A percentile compares a stretch with the other conserved stretches of the same genome.
Evolutionary conservation across 2,329 filamentous ascomycete species (phyloP).

Genomic region (Septoria linicola): DNA sequence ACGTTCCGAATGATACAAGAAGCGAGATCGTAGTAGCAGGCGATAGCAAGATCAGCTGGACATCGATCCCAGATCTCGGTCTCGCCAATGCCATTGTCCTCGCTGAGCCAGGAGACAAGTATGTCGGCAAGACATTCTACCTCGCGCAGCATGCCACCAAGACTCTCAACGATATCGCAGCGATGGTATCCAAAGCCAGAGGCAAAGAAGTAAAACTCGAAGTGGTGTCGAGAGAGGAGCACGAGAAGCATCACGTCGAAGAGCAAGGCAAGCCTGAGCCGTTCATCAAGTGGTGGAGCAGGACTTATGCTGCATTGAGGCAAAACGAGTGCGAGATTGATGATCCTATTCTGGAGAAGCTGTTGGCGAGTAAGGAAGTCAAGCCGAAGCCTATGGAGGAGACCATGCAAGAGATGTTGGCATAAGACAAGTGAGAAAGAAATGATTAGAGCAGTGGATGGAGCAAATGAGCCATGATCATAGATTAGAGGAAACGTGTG

Average conservation of each 20-base stretch:
- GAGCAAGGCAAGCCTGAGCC: constrained; percentile 39
- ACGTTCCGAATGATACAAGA: constrained; percentile 38
- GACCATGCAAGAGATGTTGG: constrained; percentile 45
- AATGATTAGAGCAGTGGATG: too few relatives aligned
- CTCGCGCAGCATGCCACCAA: constrained; percentile 36
- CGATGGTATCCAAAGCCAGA: constrained; percentile 30
- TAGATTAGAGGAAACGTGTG: too few relatives aligned
- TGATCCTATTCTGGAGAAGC: constrained; percentile 42
- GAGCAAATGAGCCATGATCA: too few relatives aligned
- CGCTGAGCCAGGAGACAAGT: constrained; percentile 35
- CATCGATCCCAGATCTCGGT: constrained; percentile 45
- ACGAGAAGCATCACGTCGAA: constrained; percentile 44
- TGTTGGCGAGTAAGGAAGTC: constrained; percentile 40
- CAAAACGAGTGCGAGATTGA: constrained; percentile 46
- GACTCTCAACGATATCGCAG: constrained; percentile 33
- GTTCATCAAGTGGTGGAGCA: constrained; percentile 49
- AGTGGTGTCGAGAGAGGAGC: constrained; percentile 41
- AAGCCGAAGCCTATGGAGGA: constrained; percentile 41
- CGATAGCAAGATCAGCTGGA: constrained; percentile 47
- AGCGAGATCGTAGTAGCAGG: constrained; percentile 42
- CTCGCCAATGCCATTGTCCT: constrained; percentile 46
- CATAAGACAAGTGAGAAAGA: too few relatives aligned
- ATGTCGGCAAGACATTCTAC: constrained; percentile 42
- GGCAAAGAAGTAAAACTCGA: constrained; percentile 36
- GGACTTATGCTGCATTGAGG: constrained; percentile 46